These are phyloP conservation scores for Fusarium xylarioides DNA, from an alignment of 2,329 filamentous ascomycete species.

Conservation along the genomic window DNA sequence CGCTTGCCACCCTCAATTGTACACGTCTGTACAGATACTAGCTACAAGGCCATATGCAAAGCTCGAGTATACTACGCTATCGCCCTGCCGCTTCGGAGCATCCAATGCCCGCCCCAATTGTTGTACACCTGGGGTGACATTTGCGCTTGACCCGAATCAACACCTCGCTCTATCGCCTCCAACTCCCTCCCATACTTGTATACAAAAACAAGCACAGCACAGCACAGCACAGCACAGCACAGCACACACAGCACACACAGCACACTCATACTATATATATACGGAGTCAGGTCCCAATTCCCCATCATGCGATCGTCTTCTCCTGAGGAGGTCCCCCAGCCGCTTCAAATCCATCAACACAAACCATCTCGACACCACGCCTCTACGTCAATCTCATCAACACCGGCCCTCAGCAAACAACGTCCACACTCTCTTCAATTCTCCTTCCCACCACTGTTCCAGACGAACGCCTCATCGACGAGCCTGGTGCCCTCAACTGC, in stretches of 20 bases:
- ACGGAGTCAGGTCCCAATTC: constrained; percentile 14
- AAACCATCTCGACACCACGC: constrained; percentile 39
- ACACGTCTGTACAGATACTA: constrained; percentile 27
- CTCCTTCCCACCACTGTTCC: constrained; percentile 59
- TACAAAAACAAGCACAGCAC: constrained; percentile 16
- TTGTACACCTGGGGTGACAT: constrained; percentile 33
- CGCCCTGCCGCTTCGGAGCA: constrained; percentile 7
- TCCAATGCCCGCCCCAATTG: constrained; percentile 39
- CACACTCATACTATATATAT: constrained; percentile 29
- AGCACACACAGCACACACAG: neutral
- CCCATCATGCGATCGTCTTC: constrained; percentile 32
- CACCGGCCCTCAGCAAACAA: constrained; percentile 35
- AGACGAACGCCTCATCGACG: constrained; percentile 61
- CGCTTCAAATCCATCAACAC: constrained; percentile 28
- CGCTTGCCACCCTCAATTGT: constrained; percentile 33
- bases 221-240: neutral
- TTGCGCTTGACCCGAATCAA: constrained; percentile 22
- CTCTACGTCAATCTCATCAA: constrained; percentile 39
- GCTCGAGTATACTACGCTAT: constrained; percentile 15
- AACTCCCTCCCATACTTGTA: constrained; percentile 13
- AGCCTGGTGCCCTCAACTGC: constrained; percentile 64
- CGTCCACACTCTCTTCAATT: constrained; percentile 55
- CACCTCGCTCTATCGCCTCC: constrained; percentile 17
- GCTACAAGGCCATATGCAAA: constrained; percentile 31
- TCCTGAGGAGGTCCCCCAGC: constrained; percentile 28